Conservation (phyloP, 495 filamentous ascomycete species). For the Tirmania nivea region DNA sequence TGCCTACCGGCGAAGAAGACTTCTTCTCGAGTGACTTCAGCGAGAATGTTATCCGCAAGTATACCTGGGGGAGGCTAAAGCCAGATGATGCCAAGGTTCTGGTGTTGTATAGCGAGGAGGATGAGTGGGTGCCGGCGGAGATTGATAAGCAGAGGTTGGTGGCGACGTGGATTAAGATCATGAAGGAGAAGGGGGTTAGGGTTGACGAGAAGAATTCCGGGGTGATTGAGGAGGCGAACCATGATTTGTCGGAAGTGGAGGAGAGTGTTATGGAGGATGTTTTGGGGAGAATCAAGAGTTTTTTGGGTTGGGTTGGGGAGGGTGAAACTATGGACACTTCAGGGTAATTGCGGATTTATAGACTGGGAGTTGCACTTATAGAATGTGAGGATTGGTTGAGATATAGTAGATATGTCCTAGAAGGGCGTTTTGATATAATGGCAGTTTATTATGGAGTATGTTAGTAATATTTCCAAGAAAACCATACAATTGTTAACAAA, state of each 20-base stretch:
- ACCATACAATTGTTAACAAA: too few relatives aligned
- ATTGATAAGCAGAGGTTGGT: conserved; percentile 46
- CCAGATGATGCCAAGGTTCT: conserved; percentile 27
- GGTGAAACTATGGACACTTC: neutral
- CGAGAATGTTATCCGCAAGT: conserved; percentile 29
- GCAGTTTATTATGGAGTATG: too few relatives aligned
- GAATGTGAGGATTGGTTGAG: too few relatives aligned
- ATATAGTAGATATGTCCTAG: too few relatives aligned
- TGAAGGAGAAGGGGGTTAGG: conserved; percentile 23
- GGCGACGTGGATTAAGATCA: conserved; percentile 34
- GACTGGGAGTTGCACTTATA: too few relatives aligned
- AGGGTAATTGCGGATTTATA: too few relatives aligned
- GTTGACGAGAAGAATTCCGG: conserved; percentile 34
- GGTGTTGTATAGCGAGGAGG: conserved; percentile 46
- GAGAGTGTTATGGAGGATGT: conserved; percentile 29
- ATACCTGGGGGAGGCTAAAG: conserved; percentile 37
- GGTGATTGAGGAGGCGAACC: conserved; percentile 36
- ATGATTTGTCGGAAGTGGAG: conserved; percentile 33
- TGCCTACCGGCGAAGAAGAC: conserved; percentile 49
- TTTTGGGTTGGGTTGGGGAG: conserved; percentile 27
- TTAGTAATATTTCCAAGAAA: too few relatives aligned
- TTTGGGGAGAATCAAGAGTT: conserved; percentile 31
- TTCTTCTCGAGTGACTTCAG: conserved; percentile 64
- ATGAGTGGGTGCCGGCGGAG: conserved; percentile 43
- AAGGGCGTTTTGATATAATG: too few relatives aligned